These are phyloP conservation scores for Scytalidium lignicola DNA, from an alignment of 2,329 filamentous ascomycete genomes.

Conservation along the genomic window DNA sequence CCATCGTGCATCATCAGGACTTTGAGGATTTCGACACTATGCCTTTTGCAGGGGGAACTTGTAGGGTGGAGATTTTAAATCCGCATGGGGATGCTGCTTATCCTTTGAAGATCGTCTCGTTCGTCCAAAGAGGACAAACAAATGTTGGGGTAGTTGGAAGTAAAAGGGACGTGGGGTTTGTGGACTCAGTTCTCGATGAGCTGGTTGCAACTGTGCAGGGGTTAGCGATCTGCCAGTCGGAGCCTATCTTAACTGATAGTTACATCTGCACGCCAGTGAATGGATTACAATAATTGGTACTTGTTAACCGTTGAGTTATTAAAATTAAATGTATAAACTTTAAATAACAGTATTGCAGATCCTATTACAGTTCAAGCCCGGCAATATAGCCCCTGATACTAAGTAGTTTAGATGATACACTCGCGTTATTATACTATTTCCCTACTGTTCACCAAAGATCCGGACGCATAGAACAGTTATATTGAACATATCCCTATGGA, in stretches of 20 bases:
- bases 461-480: too few species aligned
- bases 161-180: conserved; percentile 32
- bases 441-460: too few species aligned
- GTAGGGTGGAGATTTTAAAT: conserved; percentile 28
- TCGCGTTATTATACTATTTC: too few species aligned
- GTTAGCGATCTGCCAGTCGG: conserved; percentile 5
- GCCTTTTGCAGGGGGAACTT: conserved; percentile 30
- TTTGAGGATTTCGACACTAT: conserved; percentile 37
- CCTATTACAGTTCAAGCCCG: too few species aligned
- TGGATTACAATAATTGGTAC: too few species aligned
- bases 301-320: too few species aligned
- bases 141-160: conserved; percentile 40
- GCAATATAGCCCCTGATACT: too few species aligned
- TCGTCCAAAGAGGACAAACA: conserved; percentile 33
- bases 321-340: too few species aligned
- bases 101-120: conserved; percentile 42
- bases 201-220: conserved; percentile 18
- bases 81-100: conserved; percentile 34
- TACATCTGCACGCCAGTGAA: too few species aligned
- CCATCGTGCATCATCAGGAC: conserved; percentile 34
- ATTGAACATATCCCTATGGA: too few species aligned
- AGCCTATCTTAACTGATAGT: conserved; percentile 9
- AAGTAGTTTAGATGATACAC: too few species aligned
- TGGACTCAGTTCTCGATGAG: conserved; percentile 30
- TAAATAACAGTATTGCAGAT: too few species aligned